These are phyloP conservation scores for Pisolithus albus DNA, from an alignment of 768 basidiomycete genomes.

Conservation along the genomic window DNA sequence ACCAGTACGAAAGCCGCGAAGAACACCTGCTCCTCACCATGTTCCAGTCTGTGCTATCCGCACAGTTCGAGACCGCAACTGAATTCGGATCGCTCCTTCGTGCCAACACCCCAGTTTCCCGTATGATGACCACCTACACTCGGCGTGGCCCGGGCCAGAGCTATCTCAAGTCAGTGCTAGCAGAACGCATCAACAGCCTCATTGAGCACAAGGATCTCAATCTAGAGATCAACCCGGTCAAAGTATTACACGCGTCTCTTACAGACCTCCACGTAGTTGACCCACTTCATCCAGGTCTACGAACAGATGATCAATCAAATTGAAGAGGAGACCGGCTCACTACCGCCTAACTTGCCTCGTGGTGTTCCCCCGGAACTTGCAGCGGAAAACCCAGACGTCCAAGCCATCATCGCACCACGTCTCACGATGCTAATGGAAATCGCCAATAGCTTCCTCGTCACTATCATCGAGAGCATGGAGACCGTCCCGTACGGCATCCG, in stretches of 20 bases:
- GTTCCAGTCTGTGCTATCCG: constrained; percentile 98
- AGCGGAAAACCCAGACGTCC: constrained; percentile 89
- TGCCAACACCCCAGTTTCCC: constrained; percentile 97
- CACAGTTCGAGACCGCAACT: constrained; percentile 98
- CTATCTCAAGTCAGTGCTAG: constrained; percentile 94
- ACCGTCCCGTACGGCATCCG: constrained; percentile 98
- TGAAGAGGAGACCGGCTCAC: constrained; percentile 90
- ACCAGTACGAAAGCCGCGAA: constrained; percentile 97
- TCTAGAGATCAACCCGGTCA: constrained; percentile 97
- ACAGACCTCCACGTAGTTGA: not conserved
- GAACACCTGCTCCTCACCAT: constrained; percentile 97
- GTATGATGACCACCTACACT: constrained; percentile 99
- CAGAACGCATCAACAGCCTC: constrained; percentile 95
- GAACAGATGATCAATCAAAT: constrained; percentile 99
- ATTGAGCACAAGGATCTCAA: constrained; percentile 99
- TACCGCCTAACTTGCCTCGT: constrained; percentile 86
- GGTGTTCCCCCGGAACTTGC: constrained; percentile 95
- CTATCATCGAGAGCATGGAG: constrained; percentile 98
- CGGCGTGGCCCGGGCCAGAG: constrained; percentile 97
- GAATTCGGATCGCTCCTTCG: constrained; percentile 98
- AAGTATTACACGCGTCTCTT: constrained; percentile 43
- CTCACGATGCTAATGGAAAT: constrained; percentile 99
- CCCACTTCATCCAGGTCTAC: constrained; percentile 65
- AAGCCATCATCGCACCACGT: constrained; percentile 95
- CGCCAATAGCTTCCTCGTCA: constrained; percentile 93